Percentiles rank a stretch among this genome's conserved stretches.
These are phyloP conservation scores for Perilla frutescens DNA, from an alignment of 257 asterid genomes.

Conservation along the genomic window DNA sequence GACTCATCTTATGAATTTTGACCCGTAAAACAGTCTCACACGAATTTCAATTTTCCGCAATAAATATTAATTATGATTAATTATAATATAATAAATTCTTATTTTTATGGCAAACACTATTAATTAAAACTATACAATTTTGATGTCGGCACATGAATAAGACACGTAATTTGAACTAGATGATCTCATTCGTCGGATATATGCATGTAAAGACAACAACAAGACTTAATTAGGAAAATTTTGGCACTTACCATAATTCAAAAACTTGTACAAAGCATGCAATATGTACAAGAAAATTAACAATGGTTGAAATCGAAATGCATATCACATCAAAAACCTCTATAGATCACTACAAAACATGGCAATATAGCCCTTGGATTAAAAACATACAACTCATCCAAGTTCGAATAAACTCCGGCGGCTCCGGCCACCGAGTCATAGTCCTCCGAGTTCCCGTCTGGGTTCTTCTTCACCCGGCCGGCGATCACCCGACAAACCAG, in stretches of 20 bases:
- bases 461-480: slow-evolving; percentile 75
- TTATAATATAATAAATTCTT: too few species aligned
- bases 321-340: slow-evolving; percentile 49
- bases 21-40: too few species aligned
- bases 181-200: too few species aligned
- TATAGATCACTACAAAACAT: slow-evolving; percentile 83
- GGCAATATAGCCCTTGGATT: slow-evolving; percentile 91
- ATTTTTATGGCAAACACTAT: too few species aligned
- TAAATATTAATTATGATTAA: too few species aligned
- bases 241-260: slow-evolving; percentile 18
- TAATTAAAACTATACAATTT: too few species aligned
- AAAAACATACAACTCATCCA: slow-evolving; percentile 81
- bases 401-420: slow-evolving; percentile 69
- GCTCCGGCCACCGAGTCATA: slow-evolving; percentile 76
- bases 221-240: neutral
- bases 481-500: slow-evolving; percentile 89
- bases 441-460: slow-evolving; percentile 67
- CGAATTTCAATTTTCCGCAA: too few species aligned
- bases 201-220: neutral
- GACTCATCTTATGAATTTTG: too few species aligned
- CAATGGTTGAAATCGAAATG: slow-evolving; percentile 30
- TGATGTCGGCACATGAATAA: too few species aligned
- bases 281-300: slow-evolving; percentile 33
- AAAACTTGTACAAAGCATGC: slow-evolving; percentile 23
- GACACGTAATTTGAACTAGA: too few species aligned